Evolutionary conservation across 2,329 filamentous ascomycete genomes (phyloP), one percentile per base, ranked within the genome.

Genomic region (Colletotrichum horii): DNA sequence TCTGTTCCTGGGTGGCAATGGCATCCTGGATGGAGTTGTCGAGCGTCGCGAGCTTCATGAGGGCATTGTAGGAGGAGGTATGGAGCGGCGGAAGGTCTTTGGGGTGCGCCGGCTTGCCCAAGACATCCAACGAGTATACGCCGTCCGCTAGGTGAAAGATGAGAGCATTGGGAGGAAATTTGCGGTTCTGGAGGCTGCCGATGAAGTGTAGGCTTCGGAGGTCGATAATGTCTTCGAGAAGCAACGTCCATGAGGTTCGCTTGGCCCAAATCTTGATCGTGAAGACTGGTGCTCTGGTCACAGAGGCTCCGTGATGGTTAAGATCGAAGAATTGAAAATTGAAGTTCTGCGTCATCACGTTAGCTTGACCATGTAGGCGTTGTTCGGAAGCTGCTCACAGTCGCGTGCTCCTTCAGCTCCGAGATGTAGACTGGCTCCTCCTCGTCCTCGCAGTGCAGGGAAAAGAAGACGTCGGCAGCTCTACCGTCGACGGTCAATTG

Each of bases 21-120:
- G 96, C 96, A 83, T 98, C 96, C 82, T 97, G 95, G 28, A 98
- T 95, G 70, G 96, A 98, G 82, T 94, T 95, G 77, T 98, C 95
- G 19, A 98, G 89, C 74, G 96, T 98, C 8, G 95, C 93, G 14
- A 98, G 88, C 76, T 94, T 93, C 93, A 98, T 96, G 24, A 98
- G 88, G 3, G 94, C 92, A 80, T 95, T 96, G 83, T 98, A 98
- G 0, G 96, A 96, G 0, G 95, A 96, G 0, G 94, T 96, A 0
- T 90, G 86, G 0, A 90, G 82, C 4, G 87, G 79, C 2, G 88
- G 83, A 8, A 89, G 88, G 28, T 90, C 86, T 77, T 90, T 91
- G 1, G 91, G 89, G 4, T 88, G 85, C n/a, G 86, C 82, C 19
- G 84, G 82, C 72, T 84, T 85, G 62, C 82, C 84, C 1, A 92